Evolutionary conservation across 805 yeast species (phyloP).

Genomic region (Teunomyces stri): DNA sequence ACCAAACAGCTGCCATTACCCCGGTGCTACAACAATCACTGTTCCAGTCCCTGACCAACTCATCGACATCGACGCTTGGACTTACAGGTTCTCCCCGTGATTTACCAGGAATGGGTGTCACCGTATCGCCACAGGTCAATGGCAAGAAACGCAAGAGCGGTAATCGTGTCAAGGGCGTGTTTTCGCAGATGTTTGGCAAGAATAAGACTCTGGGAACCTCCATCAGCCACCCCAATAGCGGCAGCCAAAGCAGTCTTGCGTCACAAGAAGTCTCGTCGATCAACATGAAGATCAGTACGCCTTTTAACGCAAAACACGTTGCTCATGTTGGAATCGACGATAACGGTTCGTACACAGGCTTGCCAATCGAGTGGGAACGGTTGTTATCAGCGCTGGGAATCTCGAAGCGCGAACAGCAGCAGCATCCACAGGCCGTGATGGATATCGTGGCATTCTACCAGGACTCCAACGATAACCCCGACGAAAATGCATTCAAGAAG

Average conservation of each 20-base stretch:
- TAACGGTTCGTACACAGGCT: slow-evolving; percentile 85
- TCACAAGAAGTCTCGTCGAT: slow-evolving; percentile 20
- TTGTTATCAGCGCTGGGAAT: slow-evolving; percentile 83
- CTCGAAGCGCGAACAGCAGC: slow-evolving; percentile 81
- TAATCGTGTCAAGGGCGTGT: slow-evolving; percentile 56
- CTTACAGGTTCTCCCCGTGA: slow-evolving; percentile 22
- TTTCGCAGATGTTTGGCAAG: slow-evolving; percentile 51
- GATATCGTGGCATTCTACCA: slow-evolving; percentile 87
- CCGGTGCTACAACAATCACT: slow-evolving; percentile 24
- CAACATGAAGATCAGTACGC: slow-evolving; percentile 74
- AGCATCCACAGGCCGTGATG: slow-evolving; percentile 91
- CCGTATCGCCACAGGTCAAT: slow-evolving; percentile 9
- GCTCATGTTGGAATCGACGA: slow-evolving; percentile 92
- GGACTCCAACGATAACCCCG: slow-evolving; percentile 46
- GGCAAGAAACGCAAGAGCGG: slow-evolving; percentile 39
- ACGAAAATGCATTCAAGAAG: slow-evolving; percentile 44
- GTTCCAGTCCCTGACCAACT: slow-evolving; percentile 10
- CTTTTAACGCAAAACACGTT: slow-evolving; percentile 85
- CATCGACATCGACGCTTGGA: slow-evolving; percentile 12
- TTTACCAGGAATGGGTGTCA: slow-evolving; percentile 18
- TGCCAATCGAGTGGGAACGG: slow-evolving; percentile 91
- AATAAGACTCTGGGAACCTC: slow-evolving; percentile 16
- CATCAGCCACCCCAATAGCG: background rate
- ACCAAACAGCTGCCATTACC: slow-evolving; percentile 29
- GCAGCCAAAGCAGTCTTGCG: slow-evolving; percentile 9